phyloP scores from a whole-genome alignment of 83 land plant genomes.

The Picea abies region DNA sequence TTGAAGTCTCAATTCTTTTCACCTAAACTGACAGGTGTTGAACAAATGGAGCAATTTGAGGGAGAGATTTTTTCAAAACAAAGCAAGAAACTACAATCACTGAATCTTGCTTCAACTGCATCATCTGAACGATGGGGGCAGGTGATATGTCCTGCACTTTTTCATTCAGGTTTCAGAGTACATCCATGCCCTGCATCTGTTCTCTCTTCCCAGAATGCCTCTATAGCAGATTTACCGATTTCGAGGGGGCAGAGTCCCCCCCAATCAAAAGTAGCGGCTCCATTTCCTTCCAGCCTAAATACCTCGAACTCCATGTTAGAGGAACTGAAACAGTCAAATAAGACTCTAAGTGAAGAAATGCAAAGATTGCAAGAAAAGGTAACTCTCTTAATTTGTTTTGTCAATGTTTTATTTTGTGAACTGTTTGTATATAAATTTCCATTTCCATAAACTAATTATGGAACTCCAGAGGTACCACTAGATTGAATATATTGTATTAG shows the following conservation, averaged over 20 bases:
- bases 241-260: conserved; percentile 33
- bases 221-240: conserved; percentile 17
- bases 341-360: conserved; percentile 21
- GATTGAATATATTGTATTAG: neutral
- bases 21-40: conserved; percentile 6
- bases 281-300: conserved; percentile 13
- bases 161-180: conserved; percentile 20
- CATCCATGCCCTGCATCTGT: conserved; percentile 19
- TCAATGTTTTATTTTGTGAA: neutral
- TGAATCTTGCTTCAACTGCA: conserved; percentile 4
- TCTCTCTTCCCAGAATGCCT: conserved; percentile 19
- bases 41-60: conserved; percentile 18
- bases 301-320: conserved; percentile 16
- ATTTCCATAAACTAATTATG: too few relatives aligned
- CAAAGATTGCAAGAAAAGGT: conserved; percentile 29
- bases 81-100: conserved; percentile 6
- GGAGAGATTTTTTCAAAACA: conserved; percentile 5
- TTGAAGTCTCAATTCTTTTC: conserved; percentile 11
- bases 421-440: neutral
- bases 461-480: too few relatives aligned
- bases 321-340: conserved; percentile 22
- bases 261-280: conserved; percentile 22
- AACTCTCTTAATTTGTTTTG: neutral
- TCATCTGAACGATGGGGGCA: conserved; percentile 21
- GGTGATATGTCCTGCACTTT: conserved; percentile 25